Percentiles rank a stretch among this genome's conserved stretches.
Conservation (phyloP, 192 early-diverging fungal genomes). For the Linnemannia schmuckeri region DNA sequence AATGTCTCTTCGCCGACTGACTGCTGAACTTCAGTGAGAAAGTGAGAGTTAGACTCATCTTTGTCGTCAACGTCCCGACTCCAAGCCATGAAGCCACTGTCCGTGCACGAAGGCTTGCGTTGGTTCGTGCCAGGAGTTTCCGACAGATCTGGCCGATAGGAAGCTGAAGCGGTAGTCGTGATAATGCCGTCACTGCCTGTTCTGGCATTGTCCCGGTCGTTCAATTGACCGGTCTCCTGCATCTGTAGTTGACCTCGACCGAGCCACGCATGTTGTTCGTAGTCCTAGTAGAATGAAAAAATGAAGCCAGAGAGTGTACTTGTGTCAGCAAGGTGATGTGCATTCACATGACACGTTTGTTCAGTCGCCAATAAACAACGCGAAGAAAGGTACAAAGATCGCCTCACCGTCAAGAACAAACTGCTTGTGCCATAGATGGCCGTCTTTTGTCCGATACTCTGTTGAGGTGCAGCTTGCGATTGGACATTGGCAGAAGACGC, state of each 20-base stretch:
- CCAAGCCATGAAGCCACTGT: constrained; percentile 9
- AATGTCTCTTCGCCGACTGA: not conserved
- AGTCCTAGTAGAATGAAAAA: constrained; percentile 11
- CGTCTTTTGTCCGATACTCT: not conserved
- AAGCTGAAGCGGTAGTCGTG: not conserved
- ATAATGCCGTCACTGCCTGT: not conserved
- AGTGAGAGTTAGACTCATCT: not conserved
- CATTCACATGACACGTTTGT: not conserved
- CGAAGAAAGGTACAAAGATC: not conserved
- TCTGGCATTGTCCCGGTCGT: not conserved
- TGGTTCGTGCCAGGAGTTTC: not conserved
- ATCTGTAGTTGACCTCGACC: constrained; percentile 2
- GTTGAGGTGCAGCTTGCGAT: not conserved
- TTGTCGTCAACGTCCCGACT: not conserved
- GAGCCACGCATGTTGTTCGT: constrained; percentile 24
- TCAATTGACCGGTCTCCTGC: not conserved
- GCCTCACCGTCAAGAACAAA: constrained; percentile 31
- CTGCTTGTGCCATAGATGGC: constrained; percentile 11
- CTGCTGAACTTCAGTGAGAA: not conserved
- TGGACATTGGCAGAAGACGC: not conserved
- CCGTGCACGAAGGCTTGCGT: not conserved
- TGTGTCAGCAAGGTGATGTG: not conserved
- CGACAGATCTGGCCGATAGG: not conserved
- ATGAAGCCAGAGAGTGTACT: not conserved
- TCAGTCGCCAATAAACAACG: not conserved